Evolutionary conservation across 2,329 filamentous ascomycete genomes (phyloP).

Genomic region (Piedraia hortae): DNA sequence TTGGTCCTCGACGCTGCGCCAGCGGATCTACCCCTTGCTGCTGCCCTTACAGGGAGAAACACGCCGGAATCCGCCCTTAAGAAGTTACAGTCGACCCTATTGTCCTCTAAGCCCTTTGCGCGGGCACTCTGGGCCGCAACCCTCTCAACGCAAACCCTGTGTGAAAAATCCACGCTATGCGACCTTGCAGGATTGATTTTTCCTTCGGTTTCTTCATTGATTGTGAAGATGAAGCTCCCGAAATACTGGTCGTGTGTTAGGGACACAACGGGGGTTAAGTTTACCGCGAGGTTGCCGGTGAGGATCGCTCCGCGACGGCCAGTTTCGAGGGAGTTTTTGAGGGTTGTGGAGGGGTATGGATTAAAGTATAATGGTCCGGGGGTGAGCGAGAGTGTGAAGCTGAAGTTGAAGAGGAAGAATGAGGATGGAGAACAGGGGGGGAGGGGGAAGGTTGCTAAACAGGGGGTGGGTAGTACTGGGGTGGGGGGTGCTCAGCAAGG

Average conservation of each 20-base stretch:
- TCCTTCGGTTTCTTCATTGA: constrained; percentile 21
- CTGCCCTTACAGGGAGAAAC: constrained; percentile 24
- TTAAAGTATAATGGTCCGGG: constrained; percentile 11
- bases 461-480: no score
- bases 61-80: constrained; percentile 30
- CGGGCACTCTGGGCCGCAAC: constrained; percentile 29
- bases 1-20: constrained; percentile 32
- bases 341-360: constrained; percentile 7
- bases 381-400: no score
- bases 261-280: constrained; percentile 21
- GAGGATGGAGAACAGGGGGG: no score
- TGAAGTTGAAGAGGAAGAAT: no score
- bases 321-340: constrained; percentile 9
- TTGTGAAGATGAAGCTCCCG: constrained; percentile 25
- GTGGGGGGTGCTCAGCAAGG: no score
- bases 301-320: constrained; percentile 8
- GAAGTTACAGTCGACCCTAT: constrained; percentile 27
- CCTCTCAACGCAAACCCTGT: constrained; percentile 22
- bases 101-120: constrained; percentile 21
- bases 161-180: constrained; percentile 27
- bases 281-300: constrained; percentile 7
- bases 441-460: no score
- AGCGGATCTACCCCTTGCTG: constrained; percentile 22
- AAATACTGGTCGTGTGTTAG: constrained; percentile 28
- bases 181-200: constrained; percentile 31